Evolutionary conservation across 2,329 filamentous ascomycete species (phyloP), one percentile per base, ranked within the genome.

Genomic region (Neocucurbitaria cava): DNA sequence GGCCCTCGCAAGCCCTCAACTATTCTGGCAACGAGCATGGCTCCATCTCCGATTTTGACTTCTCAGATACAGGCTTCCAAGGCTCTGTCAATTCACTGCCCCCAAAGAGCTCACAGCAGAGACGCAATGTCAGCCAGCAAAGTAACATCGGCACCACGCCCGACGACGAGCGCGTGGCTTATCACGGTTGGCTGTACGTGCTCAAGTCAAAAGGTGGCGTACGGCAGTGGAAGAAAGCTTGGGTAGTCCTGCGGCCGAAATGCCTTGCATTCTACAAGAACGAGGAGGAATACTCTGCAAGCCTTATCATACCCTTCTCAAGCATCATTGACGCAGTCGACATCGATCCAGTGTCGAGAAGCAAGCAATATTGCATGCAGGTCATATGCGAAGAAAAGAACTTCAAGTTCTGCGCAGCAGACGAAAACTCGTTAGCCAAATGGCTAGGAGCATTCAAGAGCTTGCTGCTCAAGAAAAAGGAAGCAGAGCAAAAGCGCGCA

Each of bases 401-500:
- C 66, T 81, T 80, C 57, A 74, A 80, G 11, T 80, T 82, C 64
- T 81, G 79, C 60, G 79, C 92, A 0, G 81, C 85, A 18, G 87
- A 91, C 67, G 95, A 99, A 74, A 92, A 97, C 68, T 82, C 84
- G 1, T 79, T 98, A 52, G 87, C 93, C 35, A 89, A 89, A 61
- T 96, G 92, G 79, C 82, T 99, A 1, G 95, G 94, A 2, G 91
- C 92, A 0, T 87, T 97, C 78, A 98, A 98, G 79, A 96, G 92
- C 72, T 78, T 94, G 52, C 78, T 95, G 36, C 85, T 87, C 35
- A 92, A 88, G 78, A 81, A 89, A 49, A 85, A 85, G 62, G 88
- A 89, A 31, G 67, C 61, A 15, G 64, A 68, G 35, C 59, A 67
- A 31, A 67, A 70, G 39, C 66, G 64, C 30, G 54, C n/a, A n/a